Base-by-base conservation (phyloP, 1,284 basidiomycete genomes). In the Naganishia liquefaciens region DNA sequence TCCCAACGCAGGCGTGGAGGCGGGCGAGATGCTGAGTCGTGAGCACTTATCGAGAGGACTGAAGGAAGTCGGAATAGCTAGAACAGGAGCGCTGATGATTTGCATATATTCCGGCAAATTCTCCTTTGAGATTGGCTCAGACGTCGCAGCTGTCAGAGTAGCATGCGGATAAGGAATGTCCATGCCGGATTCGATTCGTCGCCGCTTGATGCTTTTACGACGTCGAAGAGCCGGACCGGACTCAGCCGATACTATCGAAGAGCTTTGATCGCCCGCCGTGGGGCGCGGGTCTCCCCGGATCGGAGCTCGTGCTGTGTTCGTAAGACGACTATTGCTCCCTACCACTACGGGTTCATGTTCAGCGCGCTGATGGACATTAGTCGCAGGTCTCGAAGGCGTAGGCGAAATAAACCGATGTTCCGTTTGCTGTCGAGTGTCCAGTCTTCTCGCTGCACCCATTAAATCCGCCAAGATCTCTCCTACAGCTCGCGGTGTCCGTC, bases 21-120 rank as follows among this genome's bases (percentile, higher is more conserved):
- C 40, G 23, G 58, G 54, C 30, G 33, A 53, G 11, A 60, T 42
- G 21, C 17, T 61, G 5, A 64, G 33, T 13, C 58, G n/a, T 37
- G 58, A 50, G 25, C 51, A 52, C 44, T 54, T 63, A 52, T 65
- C 61, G 23, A 43, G 50, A 17, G 40, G 53, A 44, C 64, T 67
- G 55, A 67, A 55, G 19, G 55, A 40, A 11, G 62, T 64, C 27
- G 66, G 66, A 21, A 67, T 42, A 5, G 62, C 43, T 21, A 44
- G 37, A 19, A 67, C 54, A 15, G 62, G 62, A 13, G 58, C 42
- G 25, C 39, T 49, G n/a, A 52, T 33, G 27, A 62, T 30, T 15
- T 61, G 62, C 66, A 67, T 61, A 28, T 67, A 67, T 42, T 61
- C 57, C 11, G 66, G 66, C 30, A 67, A 44, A 42, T 11, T 43